phyloP scores from a whole-genome alignment of 225 moss, liverwort and hornwort species.

The Pleurozium schreberi region DNA sequence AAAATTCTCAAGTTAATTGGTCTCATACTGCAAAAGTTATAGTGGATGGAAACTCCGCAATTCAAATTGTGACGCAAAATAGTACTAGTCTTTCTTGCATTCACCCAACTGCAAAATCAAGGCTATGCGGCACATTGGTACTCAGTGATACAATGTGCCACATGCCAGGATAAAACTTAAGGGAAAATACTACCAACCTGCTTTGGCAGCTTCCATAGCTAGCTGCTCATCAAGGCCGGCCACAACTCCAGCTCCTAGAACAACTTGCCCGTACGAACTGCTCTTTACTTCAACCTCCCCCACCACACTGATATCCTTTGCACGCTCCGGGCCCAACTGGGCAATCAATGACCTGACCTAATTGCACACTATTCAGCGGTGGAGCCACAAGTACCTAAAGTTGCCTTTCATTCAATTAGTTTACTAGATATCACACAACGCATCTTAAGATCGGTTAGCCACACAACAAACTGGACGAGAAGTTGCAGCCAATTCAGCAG shows the following conservation, averaged over 20 bases:
- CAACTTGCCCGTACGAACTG: slow-evolving; percentile 86
- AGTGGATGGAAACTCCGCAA: too few relatives aligned
- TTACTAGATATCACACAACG: background rate
- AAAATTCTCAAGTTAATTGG: too few relatives aligned
- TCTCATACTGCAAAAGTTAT: too few relatives aligned
- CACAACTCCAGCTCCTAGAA: slow-evolving; percentile 63
- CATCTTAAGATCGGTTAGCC: background rate
- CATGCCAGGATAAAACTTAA: background rate
- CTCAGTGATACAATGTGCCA: too few relatives aligned
- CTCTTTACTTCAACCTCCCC: slow-evolving; percentile 65
- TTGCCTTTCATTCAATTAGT: background rate
- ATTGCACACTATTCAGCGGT: slow-evolving; percentile 17
- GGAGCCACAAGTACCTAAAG: background rate
- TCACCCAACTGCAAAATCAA: too few relatives aligned
- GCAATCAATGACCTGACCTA: slow-evolving; percentile 63
- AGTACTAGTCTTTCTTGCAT: too few relatives aligned
- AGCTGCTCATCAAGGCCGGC: slow-evolving; percentile 75
- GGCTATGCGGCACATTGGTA: too few relatives aligned
- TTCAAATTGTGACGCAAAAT: too few relatives aligned
- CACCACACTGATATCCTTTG: slow-evolving; percentile 46
- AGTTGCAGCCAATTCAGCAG: background rate
- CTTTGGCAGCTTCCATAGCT: slow-evolving; percentile 62
- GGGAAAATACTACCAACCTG: slow-evolving; percentile 34
- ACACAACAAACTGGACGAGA: background rate
- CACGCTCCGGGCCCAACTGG: slow-evolving; percentile 61